A percentile compares a stretch with the other conserved stretches of the same genome.
phyloP scores from a whole-genome alignment of 108 stramenopile genomes.

The Stephanodiscus minutulus region DNA sequence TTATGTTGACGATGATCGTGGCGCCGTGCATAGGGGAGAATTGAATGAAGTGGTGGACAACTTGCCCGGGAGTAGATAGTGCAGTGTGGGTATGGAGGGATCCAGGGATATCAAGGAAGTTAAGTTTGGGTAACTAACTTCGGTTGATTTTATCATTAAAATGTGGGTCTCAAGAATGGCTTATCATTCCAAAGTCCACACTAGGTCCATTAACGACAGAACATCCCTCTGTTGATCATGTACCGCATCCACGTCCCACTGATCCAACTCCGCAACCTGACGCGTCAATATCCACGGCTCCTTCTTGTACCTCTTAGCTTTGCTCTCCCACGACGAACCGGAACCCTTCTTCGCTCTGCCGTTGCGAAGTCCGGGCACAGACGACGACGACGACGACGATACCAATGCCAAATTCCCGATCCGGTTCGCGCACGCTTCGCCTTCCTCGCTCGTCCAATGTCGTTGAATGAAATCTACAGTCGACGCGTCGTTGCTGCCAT shows the following conservation, averaged over 20 bases:
- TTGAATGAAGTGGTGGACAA: not conserved
- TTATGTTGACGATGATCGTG: too few relatives aligned
- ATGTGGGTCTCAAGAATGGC: not conserved
- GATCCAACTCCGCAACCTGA: conserved; percentile 31
- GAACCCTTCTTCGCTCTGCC: conserved; percentile 17
- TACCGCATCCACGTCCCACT: conserved; percentile 32
- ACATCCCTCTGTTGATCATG: conserved; percentile 32
- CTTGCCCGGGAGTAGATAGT: too few relatives aligned
- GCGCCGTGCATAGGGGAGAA: too few relatives aligned
- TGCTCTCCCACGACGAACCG: conserved; percentile 29
- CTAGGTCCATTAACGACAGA: conserved; percentile 31
- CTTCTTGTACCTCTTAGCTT: conserved; percentile 37
- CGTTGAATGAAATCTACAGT: conserved; percentile 33
- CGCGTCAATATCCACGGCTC: conserved; percentile 46
- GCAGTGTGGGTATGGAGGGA: too few relatives aligned
- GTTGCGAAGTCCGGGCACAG: not conserved
- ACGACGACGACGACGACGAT: conserved; percentile 16
- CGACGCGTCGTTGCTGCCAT: conserved; percentile 9
- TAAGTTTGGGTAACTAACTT: not conserved
- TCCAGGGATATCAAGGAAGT: not conserved
- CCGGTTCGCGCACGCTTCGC: conserved; percentile 28
- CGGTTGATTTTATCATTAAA: too few relatives aligned
- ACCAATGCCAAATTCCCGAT: conserved; percentile 51
- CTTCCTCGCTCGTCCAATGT: conserved; percentile 38
- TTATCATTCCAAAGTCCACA: conserved; percentile 26